These are phyloP conservation scores for Yarrowia sp. DNA, from an alignment of 805 yeast species.

Conservation along the genomic window DNA sequence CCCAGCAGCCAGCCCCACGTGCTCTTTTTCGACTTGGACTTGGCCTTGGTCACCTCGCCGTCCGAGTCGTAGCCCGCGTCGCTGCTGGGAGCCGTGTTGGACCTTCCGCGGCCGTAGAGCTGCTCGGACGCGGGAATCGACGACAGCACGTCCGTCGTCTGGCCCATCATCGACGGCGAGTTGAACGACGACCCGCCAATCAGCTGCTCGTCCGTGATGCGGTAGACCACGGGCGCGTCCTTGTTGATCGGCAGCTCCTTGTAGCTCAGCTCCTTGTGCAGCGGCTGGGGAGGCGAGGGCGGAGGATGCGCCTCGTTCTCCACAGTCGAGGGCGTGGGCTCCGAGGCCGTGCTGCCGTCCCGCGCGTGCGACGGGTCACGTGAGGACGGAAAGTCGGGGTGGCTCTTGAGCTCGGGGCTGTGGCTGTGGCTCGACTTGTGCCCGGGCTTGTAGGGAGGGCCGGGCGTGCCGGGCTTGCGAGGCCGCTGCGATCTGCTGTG, in stretches of 20 bases:
- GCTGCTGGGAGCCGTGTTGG: conserved; percentile 2
- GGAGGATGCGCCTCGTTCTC: neutral
- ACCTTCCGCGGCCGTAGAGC: conserved; percentile 2
- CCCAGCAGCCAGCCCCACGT: conserved; percentile 27
- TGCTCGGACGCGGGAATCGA: conserved; percentile 4
- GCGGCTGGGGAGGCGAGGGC: conserved; percentile 11
- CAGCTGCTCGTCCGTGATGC: conserved; percentile 16
- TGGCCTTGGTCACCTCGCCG: neutral
- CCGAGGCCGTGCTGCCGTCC: neutral
- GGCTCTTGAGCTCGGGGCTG: conserved; percentile 14
- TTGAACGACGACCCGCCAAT: conserved; percentile 7
- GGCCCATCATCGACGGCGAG: conserved; percentile 23
- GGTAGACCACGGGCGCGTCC: conserved; percentile 22
- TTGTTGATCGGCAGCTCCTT: conserved; percentile 26
- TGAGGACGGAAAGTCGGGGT: conserved; percentile 3
- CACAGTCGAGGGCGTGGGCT: neutral
- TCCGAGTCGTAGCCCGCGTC: conserved; percentile 20
- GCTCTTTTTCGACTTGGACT: conserved; percentile 18
- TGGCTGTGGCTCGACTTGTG: conserved; percentile 23
- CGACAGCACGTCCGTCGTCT: conserved; percentile 15
- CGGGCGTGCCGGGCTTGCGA: neutral
- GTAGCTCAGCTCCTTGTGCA: conserved; percentile 23
- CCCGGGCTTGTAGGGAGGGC: conserved; percentile 5
- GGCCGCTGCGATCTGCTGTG: too few relatives aligned
- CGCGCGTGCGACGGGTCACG: neutral